Evolutionary conservation across 1,139 yeast species (phyloP).

Genomic region (Geotrichum aggregatum): DNA sequence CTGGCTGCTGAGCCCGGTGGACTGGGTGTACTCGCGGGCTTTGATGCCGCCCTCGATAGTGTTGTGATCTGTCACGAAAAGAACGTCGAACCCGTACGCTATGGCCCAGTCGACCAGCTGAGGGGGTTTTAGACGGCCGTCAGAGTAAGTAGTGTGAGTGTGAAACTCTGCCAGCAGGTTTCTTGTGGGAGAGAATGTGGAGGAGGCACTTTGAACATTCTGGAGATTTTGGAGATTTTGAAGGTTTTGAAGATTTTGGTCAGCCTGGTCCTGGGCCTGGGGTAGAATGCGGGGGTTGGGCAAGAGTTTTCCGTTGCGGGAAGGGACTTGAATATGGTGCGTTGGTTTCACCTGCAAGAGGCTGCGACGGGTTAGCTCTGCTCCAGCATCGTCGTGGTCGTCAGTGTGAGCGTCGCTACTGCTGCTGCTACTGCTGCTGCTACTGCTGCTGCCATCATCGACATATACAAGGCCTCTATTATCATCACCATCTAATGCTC

Average conservation of each 20-base stretch:
- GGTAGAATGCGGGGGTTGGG: not conserved
- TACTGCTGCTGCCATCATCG: no score
- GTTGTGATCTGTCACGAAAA: conserved; percentile 32
- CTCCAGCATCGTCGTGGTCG: no score
- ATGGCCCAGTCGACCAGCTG: conserved; percentile 33
- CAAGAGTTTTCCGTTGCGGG: not conserved
- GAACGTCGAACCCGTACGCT: conserved; percentile 29
- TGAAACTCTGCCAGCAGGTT: conserved; percentile 27
- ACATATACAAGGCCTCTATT: no score
- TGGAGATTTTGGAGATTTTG: no score
- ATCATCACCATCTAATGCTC: no score
- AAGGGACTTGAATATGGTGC: not conserved
- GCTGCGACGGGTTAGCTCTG: not conserved
- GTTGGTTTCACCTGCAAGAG: not conserved
- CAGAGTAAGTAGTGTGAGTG: conserved; percentile 30
- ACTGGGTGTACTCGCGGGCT: conserved; percentile 25
- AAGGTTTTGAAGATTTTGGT: no score
- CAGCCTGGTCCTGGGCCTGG: not conserved
- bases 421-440: no score
- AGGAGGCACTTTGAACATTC: not conserved
- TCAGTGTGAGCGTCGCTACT: no score
- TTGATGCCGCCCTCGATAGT: conserved; percentile 27
- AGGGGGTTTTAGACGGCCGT: conserved; percentile 27
- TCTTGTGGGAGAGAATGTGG: not conserved
- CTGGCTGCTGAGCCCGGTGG: conserved; percentile 15